Percentiles rank a stretch among this genome's conserved stretches.
Evolutionary conservation across 805 yeast species (phyloP).

Genomic region (Candida morakotiae): DNA sequence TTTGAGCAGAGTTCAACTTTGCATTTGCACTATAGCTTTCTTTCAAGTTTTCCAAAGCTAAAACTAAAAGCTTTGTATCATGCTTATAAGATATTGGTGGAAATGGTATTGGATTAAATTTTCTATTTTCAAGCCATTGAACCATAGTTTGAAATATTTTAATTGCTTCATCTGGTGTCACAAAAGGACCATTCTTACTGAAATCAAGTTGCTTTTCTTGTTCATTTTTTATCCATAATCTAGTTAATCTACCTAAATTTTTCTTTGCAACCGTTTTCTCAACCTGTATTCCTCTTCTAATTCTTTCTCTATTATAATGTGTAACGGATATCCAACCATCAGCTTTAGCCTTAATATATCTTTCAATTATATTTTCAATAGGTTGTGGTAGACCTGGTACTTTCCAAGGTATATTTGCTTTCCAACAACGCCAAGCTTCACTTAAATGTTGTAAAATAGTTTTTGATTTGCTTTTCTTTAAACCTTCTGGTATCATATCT

Average conservation of each 20-base stretch:
- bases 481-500: conserved; percentile 96
- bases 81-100: conserved; percentile 91
- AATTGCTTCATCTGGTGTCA: conserved; percentile 85
- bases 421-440: conserved; percentile 99
- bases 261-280: conserved; percentile 94
- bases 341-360: conserved; percentile 91
- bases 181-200: conserved; percentile 82
- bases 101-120: conserved; percentile 84
- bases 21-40: conserved; percentile 67
- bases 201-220: conserved; percentile 82
- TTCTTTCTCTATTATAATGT: conserved; percentile 85
- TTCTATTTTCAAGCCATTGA: conserved; percentile 82
- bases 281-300: conserved; percentile 83
- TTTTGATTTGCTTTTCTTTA: conserved; percentile 80
- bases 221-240: conserved; percentile 89
- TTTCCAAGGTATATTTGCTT: conserved; percentile 96
- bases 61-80: conserved; percentile 83
- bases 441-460: conserved; percentile 88
- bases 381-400: conserved; percentile 96
- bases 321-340: conserved; percentile 96
- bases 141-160: conserved; percentile 83
- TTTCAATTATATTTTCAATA: conserved; percentile 75
- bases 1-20: conserved; percentile 76
- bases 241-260: conserved; percentile 84
- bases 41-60: conserved; percentile 86